These are phyloP conservation scores for Eruca vesicaria DNA, from an alignment of 441 rosid genomes.

Conservation along the genomic window DNA sequence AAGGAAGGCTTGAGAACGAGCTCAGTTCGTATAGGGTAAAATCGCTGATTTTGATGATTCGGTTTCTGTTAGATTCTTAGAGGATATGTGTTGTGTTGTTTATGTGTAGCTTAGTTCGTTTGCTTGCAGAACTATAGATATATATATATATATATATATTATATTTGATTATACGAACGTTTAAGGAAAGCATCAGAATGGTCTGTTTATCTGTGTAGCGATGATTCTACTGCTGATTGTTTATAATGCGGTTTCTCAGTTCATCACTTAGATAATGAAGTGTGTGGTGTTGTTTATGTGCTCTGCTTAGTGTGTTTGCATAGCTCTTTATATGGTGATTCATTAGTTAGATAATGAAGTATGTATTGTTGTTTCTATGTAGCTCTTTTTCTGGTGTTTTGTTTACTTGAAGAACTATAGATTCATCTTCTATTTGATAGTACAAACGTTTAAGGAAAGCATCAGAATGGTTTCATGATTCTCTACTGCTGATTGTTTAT, in stretches of 20 bases:
- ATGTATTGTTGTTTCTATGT: too few relatives aligned
- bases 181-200: background rate
- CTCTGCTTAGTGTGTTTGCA: background rate
- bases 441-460: background rate
- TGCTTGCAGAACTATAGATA: background rate
- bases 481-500: background rate
- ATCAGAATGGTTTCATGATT: background rate
- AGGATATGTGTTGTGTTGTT: background rate
- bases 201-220: background rate
- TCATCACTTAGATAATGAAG: background rate
- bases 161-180: background rate
- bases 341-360: background rate
- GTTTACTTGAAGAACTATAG: background rate
- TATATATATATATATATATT: background rate
- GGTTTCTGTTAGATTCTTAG: background rate
- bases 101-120: background rate
- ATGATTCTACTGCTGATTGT: background rate
- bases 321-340: too few relatives aligned
- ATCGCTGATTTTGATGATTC: background rate
- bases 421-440: background rate
- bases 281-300: background rate
- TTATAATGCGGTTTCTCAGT: background rate
- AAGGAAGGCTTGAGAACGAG: slow-evolving; percentile 84
- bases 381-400: background rate
- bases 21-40: slow-evolving; percentile 91